Evolutionary conservation across 2,329 filamentous ascomycete genomes (phyloP), one percentile per base, ranked within the genome.

Genomic region (Metarhizium robertsii): DNA sequence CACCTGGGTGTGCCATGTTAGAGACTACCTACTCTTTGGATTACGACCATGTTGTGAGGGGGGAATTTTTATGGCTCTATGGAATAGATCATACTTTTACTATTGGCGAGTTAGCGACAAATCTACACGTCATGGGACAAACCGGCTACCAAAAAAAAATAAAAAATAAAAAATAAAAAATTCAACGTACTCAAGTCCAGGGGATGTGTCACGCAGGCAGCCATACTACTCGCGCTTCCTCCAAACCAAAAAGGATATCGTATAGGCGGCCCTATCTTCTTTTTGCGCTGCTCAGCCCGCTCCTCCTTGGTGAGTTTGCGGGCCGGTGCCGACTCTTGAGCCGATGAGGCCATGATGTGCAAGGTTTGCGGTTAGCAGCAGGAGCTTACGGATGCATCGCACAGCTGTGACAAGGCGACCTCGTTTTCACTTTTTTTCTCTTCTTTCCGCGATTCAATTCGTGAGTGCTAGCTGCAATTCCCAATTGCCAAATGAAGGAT

Each of bases 211-310:
- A 96, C 88, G 63, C 85, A 86, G 48, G 92, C 92, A 42, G 92
- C 92, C 77, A 94, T 86, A 69, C 90, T 95, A 67, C 89, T 94
- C 52, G 92, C 91, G 69, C 90, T 96, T 55, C 94, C 94, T 60
- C 94, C 94, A 71, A 99, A 97, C 94, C 92, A 97, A 73, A 92
- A 92, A 10, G 88, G 88, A 73, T 92, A 92, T 58, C 74, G 73
- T 46, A 80, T 68, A 2, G 73, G 61, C 36, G 62, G 68, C 59
- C 48, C 54, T 45, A 68, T 65, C 59, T 74, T 73, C 65, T 74
- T 72, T 62, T 72, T 53, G 55, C 57, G 57, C 54, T 58, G 57
- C 55, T 58, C 57, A 11, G 49, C 52, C 43, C 53, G 48, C 36
- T 58, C 52, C 45, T 48, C 57, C 48, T 56, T 58, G 50, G 54